Percentiles rank a stretch among this genome's conserved stretches.
These are phyloP conservation scores for Phellinidium pouzarii DNA, from an alignment of 1,284 basidiomycete genomes.

Conservation along the genomic window DNA sequence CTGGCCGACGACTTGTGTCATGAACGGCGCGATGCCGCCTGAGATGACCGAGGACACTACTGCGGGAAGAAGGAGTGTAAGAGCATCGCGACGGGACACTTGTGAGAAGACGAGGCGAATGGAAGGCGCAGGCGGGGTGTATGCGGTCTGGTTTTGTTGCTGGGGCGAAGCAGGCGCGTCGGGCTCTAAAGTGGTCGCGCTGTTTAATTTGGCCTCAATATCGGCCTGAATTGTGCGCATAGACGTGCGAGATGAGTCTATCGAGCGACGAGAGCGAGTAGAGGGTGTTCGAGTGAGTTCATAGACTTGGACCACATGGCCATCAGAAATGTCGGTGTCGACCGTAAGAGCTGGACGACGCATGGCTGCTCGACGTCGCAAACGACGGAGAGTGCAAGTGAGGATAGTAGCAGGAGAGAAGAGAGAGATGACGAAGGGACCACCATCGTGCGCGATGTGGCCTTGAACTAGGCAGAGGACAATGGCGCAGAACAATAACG, in stretches of 20 bases:
- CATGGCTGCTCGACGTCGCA: constrained; percentile 2
- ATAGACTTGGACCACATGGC: constrained; percentile 5
- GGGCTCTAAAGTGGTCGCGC: not conserved
- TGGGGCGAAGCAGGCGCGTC: not conserved
- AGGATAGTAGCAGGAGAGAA: not conserved
- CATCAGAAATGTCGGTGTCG: constrained; percentile 6
- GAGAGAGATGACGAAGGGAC: not conserved
- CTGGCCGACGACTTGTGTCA: constrained; percentile 86
- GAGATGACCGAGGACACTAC: constrained; percentile 59
- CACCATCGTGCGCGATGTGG: not conserved
- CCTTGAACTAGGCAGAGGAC: not conserved
- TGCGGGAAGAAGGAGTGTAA: constrained; percentile 67
- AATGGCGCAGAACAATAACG: not conserved
- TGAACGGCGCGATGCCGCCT: constrained; percentile 84
- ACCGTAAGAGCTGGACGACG: constrained; percentile 1
- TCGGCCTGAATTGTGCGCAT: not conserved
- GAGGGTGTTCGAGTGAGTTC: constrained; percentile 14
- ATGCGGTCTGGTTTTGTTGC: constrained; percentile 1
- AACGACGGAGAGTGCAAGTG: not conserved
- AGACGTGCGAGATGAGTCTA: not conserved
- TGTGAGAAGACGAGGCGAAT: constrained; percentile 62
- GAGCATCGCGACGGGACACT: constrained; percentile 46
- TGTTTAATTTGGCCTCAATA: not conserved
- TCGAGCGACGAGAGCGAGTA: constrained; percentile 1
- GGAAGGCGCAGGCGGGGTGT: constrained; percentile 31